Evolutionary conservation across 2,329 filamentous ascomycete species (phyloP).

Genomic region (Arthrinium puccinioides): DNA sequence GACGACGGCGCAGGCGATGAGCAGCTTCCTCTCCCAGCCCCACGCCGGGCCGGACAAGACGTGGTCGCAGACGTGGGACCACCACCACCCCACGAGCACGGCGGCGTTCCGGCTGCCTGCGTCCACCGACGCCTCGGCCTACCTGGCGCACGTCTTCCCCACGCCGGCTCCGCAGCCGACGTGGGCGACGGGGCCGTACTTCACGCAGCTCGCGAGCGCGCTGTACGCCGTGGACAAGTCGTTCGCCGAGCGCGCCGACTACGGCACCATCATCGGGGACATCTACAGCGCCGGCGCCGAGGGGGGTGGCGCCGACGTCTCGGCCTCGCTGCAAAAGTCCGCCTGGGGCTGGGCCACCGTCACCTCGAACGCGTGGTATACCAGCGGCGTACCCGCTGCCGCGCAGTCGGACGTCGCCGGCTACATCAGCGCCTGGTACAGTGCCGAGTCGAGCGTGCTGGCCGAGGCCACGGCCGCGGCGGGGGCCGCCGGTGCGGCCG

Average conservation of each 20-base stretch:
- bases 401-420: slow-evolving; percentile 7
- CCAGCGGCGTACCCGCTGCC: slow-evolving; percentile 5
- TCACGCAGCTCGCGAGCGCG: slow-evolving; percentile 9
- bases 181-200: slow-evolving; percentile 12
- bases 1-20: no score
- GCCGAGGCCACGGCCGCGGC: no score
- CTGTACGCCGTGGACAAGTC: slow-evolving; percentile 12
- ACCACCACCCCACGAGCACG: neutral
- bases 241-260: slow-evolving; percentile 9
- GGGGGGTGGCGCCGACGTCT: slow-evolving; percentile 4
- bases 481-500: no score
- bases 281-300: slow-evolving; percentile 9
- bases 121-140: slow-evolving; percentile 4
- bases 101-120: slow-evolving; percentile 1
- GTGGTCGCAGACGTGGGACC: no score
- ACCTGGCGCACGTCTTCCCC: slow-evolving; percentile 5
- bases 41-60: no score
- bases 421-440: slow-evolving; percentile 8
- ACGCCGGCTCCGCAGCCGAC: slow-evolving; percentile 6
- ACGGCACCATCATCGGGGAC: slow-evolving; percentile 9
- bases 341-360: slow-evolving; percentile 10
- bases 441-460: slow-evolving; percentile 7
- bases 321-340: slow-evolving; percentile 7
- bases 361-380: slow-evolving; percentile 11
- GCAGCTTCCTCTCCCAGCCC: no score